Conservation (phyloP, 495 filamentous ascomycete species). For the Trichoderma asperelloides region DNA sequence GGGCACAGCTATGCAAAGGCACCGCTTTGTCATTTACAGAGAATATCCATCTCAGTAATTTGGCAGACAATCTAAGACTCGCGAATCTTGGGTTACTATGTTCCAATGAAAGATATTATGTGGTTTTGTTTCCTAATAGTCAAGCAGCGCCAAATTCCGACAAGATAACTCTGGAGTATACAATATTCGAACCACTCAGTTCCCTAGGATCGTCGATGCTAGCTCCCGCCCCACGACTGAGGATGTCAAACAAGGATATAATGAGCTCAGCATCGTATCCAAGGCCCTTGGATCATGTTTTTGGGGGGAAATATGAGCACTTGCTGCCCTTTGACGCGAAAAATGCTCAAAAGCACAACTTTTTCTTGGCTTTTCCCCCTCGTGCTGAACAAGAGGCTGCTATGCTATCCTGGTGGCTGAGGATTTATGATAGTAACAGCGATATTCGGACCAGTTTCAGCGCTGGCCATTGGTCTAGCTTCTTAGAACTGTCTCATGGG, state of each 20-base stretch:
- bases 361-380: constrained; percentile 25
- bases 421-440: constrained; percentile 19
- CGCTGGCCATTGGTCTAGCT: constrained; percentile 23
- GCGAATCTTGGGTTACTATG: neutral
- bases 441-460: constrained; percentile 18
- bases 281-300: neutral
- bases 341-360: constrained; percentile 16
- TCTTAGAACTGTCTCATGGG: constrained; percentile 14
- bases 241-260: neutral
- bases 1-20: neutral
- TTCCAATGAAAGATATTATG: neutral
- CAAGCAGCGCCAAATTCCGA: neutral
- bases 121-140: neutral
- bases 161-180: neutral
- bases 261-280: neutral
- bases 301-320: constrained; percentile 2
- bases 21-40: neutral
- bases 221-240: neutral
- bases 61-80: neutral
- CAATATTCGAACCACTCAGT: neutral
- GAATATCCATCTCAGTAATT: neutral
- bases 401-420: constrained; percentile 21
- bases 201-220: neutral
- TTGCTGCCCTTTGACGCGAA: neutral
- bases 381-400: constrained; percentile 8